These are phyloP conservation scores for Huntiella omanensis DNA, from an alignment of 2,329 filamentous ascomycete species.

Conservation along the genomic window DNA sequence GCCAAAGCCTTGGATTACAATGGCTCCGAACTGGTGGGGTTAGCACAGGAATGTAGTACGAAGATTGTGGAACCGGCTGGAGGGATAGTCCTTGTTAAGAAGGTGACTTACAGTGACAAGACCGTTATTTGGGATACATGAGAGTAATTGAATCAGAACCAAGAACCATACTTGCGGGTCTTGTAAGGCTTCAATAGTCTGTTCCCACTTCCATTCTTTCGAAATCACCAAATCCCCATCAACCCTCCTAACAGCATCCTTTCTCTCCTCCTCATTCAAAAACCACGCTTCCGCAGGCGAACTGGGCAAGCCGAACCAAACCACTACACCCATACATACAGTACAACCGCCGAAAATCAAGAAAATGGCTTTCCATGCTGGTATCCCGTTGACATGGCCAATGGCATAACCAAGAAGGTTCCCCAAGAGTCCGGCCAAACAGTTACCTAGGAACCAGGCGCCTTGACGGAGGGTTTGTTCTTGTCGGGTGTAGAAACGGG, in stretches of 20 bases:
- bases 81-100: background rate
- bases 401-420: conserved; percentile 14
- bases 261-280: conserved; percentile 14
- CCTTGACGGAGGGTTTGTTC: conserved; percentile 16
- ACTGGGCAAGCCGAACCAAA: conserved; percentile 40
- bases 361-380: conserved; percentile 38
- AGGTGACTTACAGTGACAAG: conserved; percentile 13
- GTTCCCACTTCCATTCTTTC: conserved; percentile 15
- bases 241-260: conserved; percentile 18
- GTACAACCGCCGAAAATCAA: conserved; percentile 38
- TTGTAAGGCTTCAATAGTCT: conserved; percentile 16
- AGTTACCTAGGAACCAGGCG: conserved; percentile 17
- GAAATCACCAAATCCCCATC: conserved; percentile 15
- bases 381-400: conserved; percentile 18
- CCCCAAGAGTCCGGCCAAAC: conserved; percentile 15
- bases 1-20: conserved; percentile 15
- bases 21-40: conserved; percentile 12
- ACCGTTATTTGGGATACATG: conserved; percentile 18
- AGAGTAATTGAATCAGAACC: conserved; percentile 14
- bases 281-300: conserved; percentile 17
- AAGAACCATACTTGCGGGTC: conserved; percentile 16
- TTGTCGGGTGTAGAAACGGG: conserved; percentile 15
- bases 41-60: background rate
- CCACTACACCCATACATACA: conserved; percentile 29
- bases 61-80: background rate